A percentile compares a stretch with the other conserved stretches of the same genome.
phyloP scores from a whole-genome alignment of 2,329 filamentous ascomycete species.

The Claviceps sp. region DNA sequence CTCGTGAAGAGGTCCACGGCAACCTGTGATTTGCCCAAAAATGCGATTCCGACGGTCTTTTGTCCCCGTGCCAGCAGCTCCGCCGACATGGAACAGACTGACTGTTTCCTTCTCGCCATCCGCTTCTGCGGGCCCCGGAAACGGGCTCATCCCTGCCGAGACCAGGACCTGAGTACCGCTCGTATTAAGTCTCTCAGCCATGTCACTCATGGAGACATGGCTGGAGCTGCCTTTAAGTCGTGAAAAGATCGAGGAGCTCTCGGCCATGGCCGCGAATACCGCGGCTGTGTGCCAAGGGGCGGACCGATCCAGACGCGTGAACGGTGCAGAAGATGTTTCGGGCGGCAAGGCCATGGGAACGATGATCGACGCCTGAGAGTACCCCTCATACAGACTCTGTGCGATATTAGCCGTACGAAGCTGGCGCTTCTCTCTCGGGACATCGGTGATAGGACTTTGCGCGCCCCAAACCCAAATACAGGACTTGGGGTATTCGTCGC shows the following conservation, averaged over 20 bases:
- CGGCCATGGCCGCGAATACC: slow-evolving; percentile 60
- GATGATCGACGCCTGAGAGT: slow-evolving; percentile 60
- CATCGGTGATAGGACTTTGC: slow-evolving; percentile 44
- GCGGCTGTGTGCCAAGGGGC: slow-evolving; percentile 74
- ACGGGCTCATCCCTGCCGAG: slow-evolving; percentile 54
- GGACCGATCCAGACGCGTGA: slow-evolving; percentile 43
- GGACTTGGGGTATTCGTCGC: slow-evolving; percentile 84
- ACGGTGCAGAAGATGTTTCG: slow-evolving; percentile 39
- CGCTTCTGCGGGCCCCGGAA: slow-evolving; percentile 16
- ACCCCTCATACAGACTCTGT: slow-evolving; percentile 54
- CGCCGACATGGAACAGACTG: slow-evolving; percentile 18
- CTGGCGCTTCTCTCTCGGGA: slow-evolving; percentile 35
- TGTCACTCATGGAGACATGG: slow-evolving; percentile 39
- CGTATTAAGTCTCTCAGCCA: slow-evolving; percentile 55
- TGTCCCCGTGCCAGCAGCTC: background rate
- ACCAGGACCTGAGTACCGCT: slow-evolving; percentile 72
- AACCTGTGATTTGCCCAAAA: slow-evolving; percentile 16
- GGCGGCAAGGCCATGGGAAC: slow-evolving; percentile 59
- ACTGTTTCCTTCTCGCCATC: slow-evolving; percentile 18
- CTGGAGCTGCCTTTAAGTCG: slow-evolving; percentile 41
- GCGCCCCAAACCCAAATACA: slow-evolving; percentile 79
- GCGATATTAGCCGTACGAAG: slow-evolving; percentile 61
- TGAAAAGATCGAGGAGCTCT: slow-evolving; percentile 65
- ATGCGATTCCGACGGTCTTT: slow-evolving; percentile 11
- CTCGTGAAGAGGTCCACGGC: slow-evolving; percentile 9